Evolutionary conservation across 2,329 filamentous ascomycete genomes (phyloP).

Genomic region (Thielaviopsis cerberus): DNA sequence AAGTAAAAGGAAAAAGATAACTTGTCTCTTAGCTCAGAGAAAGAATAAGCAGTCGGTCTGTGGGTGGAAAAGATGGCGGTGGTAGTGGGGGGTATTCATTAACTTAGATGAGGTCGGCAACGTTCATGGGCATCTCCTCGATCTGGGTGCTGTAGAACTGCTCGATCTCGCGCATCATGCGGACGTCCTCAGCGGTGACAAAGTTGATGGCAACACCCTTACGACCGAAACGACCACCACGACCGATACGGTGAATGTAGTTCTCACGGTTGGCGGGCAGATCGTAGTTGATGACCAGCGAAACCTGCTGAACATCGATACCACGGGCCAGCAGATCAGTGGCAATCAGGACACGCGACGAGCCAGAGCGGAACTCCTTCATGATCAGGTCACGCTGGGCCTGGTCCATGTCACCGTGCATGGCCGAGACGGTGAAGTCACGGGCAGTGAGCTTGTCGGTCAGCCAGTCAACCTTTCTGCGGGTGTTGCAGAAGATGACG

Average conservation of each 20-base stretch:
- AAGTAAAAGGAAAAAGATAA: conserved; percentile 1
- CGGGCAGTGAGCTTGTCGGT: conserved; percentile 96
- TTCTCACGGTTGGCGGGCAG: conserved; percentile 97
- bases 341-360: conserved; percentile 94
- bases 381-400: conserved; percentile 96
- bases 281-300: conserved; percentile 99
- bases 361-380: conserved; percentile 99
- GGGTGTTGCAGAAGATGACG: conserved; percentile 99
- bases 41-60: not conserved
- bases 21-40: not conserved
- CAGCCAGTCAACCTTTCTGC: conserved; percentile 99
- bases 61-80: not conserved
- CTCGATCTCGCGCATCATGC: conserved; percentile 99
- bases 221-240: conserved; percentile 97
- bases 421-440: conserved; percentile 98
- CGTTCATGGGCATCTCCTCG: conserved; percentile 99
- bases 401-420: conserved; percentile 99
- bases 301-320: conserved; percentile 99
- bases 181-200: conserved; percentile 94
- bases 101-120: conserved; percentile 53
- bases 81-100: conserved; percentile 6
- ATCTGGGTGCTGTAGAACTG: conserved; percentile 99
- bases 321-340: conserved; percentile 95
- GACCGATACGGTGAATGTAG: conserved; percentile 99
- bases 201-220: conserved; percentile 99